Evolutionary conservation across 2,329 filamentous ascomycete species (phyloP).

Genomic region (Fusarium sp.): DNA sequence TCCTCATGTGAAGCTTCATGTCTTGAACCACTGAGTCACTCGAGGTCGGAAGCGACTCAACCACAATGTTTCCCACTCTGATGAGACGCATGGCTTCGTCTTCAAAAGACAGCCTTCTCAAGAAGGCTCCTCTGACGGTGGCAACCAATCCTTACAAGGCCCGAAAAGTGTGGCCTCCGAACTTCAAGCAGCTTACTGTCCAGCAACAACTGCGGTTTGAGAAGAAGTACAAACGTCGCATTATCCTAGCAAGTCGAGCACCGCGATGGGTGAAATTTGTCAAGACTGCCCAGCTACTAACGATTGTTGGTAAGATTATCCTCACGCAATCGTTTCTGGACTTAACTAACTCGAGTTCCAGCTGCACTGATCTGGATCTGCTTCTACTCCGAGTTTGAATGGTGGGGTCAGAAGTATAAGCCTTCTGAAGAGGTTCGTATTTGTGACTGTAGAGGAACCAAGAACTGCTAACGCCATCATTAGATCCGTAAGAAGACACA

Average conservation of each 20-base stretch:
- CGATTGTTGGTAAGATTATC: slow-evolving; percentile 59
- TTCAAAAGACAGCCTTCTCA: slow-evolving; percentile 42
- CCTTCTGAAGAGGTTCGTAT: slow-evolving; percentile 52
- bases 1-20: slow-evolving; percentile 9
- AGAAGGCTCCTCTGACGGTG: slow-evolving; percentile 46
- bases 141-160: slow-evolving; percentile 68
- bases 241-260: slow-evolving; percentile 67
- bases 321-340: background rate
- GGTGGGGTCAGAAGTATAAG: slow-evolving; percentile 54
- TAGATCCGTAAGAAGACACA: slow-evolving; percentile 51
- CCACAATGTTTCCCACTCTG: slow-evolving; percentile 48
- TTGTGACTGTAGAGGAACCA: background rate
- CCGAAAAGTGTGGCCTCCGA: slow-evolving; percentile 81
- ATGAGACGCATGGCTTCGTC: slow-evolving; percentile 48
- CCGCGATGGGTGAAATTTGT: slow-evolving; percentile 72
- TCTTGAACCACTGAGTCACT: slow-evolving; percentile 20
- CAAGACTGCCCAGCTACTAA: slow-evolving; percentile 70
- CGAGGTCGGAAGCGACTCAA: background rate
- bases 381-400: slow-evolving; percentile 56
- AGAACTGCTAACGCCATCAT: slow-evolving; percentile 7
- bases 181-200: slow-evolving; percentile 73
- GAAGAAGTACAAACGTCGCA: slow-evolving; percentile 78
- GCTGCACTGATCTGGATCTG: slow-evolving; percentile 51
- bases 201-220: slow-evolving; percentile 83
- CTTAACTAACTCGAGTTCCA: slow-evolving; percentile 31